Percentiles rank a stretch among this genome's conserved stretches.
Conservation (phyloP, 345 rosid genomes). For the Eucalyptus guilfoylei region DNA sequence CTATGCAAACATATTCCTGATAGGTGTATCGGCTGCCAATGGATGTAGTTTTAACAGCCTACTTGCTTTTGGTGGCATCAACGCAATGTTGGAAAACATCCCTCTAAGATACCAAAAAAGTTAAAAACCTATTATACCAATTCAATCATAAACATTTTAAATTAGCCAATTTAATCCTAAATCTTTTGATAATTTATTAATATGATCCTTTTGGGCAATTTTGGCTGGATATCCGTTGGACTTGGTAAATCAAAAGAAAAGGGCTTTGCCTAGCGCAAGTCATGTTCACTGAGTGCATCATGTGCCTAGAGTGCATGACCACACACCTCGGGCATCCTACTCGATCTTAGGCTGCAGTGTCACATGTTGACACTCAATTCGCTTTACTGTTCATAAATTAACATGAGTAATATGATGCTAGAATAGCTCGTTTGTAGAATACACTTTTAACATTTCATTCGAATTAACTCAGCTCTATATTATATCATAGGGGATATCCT, state of each 20-base stretch:
- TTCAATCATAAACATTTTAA: no score
- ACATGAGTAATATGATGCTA: not conserved
- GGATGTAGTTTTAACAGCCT: no score
- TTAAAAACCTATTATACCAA: no score
- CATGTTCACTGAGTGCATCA: not conserved
- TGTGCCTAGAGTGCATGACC: not conserved
- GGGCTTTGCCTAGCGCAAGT: not conserved
- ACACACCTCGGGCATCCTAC: not conserved
- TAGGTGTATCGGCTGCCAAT: no score
- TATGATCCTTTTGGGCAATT: no score
- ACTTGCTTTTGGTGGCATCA: no score
- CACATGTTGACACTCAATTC: not conserved
- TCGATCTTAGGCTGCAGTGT: not conserved
- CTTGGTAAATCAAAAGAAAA: not conserved
- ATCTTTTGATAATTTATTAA: no score
- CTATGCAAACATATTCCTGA: no score
- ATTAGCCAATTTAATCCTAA: no score
- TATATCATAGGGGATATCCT: not conserved
- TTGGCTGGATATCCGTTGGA: accelerated
- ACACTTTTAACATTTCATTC: not conserved
- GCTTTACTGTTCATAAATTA: not conserved
- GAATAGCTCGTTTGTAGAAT: not conserved
- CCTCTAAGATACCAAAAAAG: no score
- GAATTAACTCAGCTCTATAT: not conserved
- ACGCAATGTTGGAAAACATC: no score